Evolutionary conservation across 2,329 filamentous ascomycete genomes (phyloP).

Genomic region (Cercospora zeina): DNA sequence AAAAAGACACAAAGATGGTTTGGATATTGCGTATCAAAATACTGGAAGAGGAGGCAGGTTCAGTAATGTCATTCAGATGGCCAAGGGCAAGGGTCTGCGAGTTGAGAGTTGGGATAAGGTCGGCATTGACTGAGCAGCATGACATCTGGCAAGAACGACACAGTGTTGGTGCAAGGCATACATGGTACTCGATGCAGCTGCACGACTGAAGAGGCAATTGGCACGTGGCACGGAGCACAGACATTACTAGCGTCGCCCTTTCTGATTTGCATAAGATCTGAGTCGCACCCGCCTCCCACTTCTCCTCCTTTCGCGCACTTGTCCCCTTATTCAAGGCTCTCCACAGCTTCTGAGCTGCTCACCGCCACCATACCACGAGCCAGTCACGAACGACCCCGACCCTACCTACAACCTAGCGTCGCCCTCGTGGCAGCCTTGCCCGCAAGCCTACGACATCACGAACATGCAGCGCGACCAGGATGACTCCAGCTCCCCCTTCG

Average conservation of each 20-base stretch:
- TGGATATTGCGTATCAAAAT: constrained; percentile 38
- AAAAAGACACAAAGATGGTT: constrained; percentile 37
- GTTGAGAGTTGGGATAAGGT: constrained; percentile 41
- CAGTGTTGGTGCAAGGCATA: background rate
- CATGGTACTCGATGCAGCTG: background rate
- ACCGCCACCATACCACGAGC: background rate
- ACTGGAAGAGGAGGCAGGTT: constrained; percentile 35
- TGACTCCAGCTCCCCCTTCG: background rate
- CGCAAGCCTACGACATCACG: background rate
- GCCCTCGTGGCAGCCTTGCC: constrained; percentile 3
- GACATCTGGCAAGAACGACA: background rate
- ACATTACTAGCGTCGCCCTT: background rate
- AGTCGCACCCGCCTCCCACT: background rate
- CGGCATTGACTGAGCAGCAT: constrained; percentile 36
- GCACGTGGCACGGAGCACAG: background rate
- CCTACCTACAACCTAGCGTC: background rate
- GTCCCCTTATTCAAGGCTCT: too few relatives aligned
- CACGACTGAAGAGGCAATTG: background rate
- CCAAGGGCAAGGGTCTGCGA: constrained; percentile 37
- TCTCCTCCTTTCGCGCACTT: background rate
- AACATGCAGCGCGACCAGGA: background rate
- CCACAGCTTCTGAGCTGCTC: background rate
- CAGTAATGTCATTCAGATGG: constrained; percentile 40
- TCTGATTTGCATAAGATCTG: background rate
- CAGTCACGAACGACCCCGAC: background rate